A percentile compares a stretch with the other conserved stretches of the same genome.
Conservation (phyloP, 176 grass and related monocot species). For the Echinochloa phyllopogon region DNA sequence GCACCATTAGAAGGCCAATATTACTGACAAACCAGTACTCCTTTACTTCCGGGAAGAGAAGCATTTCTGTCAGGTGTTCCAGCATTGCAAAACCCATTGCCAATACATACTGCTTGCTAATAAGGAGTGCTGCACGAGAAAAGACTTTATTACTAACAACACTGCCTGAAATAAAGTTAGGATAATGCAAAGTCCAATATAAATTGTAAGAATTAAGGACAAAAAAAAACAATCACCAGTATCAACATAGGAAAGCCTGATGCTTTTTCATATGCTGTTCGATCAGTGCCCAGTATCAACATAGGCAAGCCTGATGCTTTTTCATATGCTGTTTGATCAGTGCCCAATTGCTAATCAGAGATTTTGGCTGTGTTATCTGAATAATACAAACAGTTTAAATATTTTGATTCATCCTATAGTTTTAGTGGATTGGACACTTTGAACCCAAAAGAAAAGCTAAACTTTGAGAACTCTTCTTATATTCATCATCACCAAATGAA, state of each 20-base stretch:
- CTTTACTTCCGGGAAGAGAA: constrained; percentile 73
- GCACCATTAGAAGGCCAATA: constrained; percentile 75
- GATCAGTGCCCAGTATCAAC: constrained; percentile 6
- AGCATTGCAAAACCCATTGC: constrained; percentile 84
- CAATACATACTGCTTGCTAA: constrained; percentile 85
- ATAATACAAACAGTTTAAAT: neutral
- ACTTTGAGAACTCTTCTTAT: neutral
- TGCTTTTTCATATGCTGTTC: constrained; percentile 6
- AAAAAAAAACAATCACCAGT: neutral
- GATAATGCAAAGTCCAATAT: constrained; percentile 19
- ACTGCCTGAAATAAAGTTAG: constrained; percentile 17
- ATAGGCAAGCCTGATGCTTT: neutral
- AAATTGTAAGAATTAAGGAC: constrained; percentile 16
- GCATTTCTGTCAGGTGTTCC: constrained; percentile 78
- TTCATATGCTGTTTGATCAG: constrained; percentile 3
- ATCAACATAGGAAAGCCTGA: neutral
- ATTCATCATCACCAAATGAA: neutral
- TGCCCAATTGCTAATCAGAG: neutral
- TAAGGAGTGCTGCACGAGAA: constrained; percentile 82
- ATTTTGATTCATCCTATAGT: neutral
- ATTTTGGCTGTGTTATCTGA: neutral
- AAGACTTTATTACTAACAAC: constrained; percentile 36
- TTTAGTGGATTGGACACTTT: constrained; percentile 3
- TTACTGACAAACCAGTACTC: constrained; percentile 72
- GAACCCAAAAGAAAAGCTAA: neutral